phyloP scores from a whole-genome alignment of 331 rosid species.

The Quercus phellos region DNA sequence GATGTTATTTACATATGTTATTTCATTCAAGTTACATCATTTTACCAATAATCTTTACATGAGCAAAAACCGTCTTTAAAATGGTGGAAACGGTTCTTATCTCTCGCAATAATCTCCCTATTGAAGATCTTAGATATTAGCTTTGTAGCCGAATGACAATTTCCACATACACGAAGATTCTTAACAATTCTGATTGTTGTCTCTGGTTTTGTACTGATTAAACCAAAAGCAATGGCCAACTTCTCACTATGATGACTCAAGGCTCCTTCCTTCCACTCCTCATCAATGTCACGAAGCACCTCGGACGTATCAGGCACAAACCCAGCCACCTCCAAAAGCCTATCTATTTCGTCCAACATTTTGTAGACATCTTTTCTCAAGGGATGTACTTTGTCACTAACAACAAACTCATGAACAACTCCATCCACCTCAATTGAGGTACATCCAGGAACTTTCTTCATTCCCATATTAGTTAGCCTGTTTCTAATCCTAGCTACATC shows the following conservation, averaged over 20 bases:
- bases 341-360: slow-evolving; percentile 63
- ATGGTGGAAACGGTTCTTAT: slow-evolving; percentile 77
- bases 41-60: slow-evolving; percentile 67
- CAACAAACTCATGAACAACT: slow-evolving; percentile 78
- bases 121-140: slow-evolving; percentile 66
- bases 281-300: slow-evolving; percentile 68
- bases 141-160: slow-evolving; percentile 77
- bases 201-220: slow-evolving; percentile 71
- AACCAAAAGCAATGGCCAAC: slow-evolving; percentile 70
- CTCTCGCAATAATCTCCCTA: slow-evolving; percentile 78
- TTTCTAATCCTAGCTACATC: slow-evolving; percentile 79
- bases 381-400: slow-evolving; percentile 65
- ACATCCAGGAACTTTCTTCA: slow-evolving; percentile 84
- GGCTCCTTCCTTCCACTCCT: slow-evolving; percentile 72
- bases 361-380: slow-evolving; percentile 42
- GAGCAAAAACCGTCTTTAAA: slow-evolving; percentile 75
- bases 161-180: slow-evolving; percentile 76
- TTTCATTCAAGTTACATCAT: neutral
- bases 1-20: neutral
- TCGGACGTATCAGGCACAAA: slow-evolving; percentile 76
- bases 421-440: slow-evolving; percentile 73
- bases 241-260: slow-evolving; percentile 71
- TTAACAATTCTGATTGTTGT: slow-evolving; percentile 57
- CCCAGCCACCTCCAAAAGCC: slow-evolving; percentile 47
- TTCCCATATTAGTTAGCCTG: slow-evolving; percentile 58